Evolutionary conservation across 352 stramenopile genomes (phyloP).

Genomic region (Pythium scleroteichum): DNA sequence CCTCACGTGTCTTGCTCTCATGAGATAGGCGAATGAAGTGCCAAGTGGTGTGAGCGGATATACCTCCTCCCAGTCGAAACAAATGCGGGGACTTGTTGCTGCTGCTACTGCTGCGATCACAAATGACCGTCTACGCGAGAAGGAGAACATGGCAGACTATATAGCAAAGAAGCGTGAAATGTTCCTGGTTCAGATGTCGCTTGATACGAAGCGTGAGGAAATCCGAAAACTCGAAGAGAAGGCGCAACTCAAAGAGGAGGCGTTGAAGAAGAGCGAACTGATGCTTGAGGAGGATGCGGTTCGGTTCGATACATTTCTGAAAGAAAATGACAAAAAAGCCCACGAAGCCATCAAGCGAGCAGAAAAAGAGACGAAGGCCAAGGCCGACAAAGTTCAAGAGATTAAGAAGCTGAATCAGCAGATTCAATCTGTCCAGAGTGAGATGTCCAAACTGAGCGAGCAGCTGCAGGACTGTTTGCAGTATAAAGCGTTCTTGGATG

Average conservation of each 20-base stretch:
- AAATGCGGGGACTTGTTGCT: constrained; percentile 75
- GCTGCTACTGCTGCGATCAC: constrained; percentile 81
- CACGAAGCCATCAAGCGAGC: constrained; percentile 94
- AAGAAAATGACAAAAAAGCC: constrained; percentile 97
- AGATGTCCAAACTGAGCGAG: constrained; percentile 95
- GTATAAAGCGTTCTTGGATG: constrained; percentile 93
- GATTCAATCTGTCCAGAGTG: constrained; percentile 92
- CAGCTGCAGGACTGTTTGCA: constrained; percentile 94
- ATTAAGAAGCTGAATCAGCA: constrained; percentile 96
- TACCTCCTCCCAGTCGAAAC: constrained; percentile 65
- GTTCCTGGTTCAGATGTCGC: constrained; percentile 95
- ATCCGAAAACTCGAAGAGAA: constrained; percentile 97
- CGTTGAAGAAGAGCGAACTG: constrained; percentile 93
- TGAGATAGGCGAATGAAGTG: constrained; percentile 3
- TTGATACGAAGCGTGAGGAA: constrained; percentile 96
- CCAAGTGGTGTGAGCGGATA: constrained; percentile 46
- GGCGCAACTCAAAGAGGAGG: constrained; percentile 94
- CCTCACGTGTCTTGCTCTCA: background rate
- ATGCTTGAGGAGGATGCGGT: constrained; percentile 97
- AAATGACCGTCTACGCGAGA: constrained; percentile 88
- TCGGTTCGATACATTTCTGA: constrained; percentile 96
- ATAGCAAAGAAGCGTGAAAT: constrained; percentile 97
- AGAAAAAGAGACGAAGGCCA: constrained; percentile 94
- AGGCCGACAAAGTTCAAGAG: constrained; percentile 93
- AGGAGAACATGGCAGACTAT: constrained; percentile 96